Evolutionary conservation across 129 eudicot species (phyloP).

Genomic region (Helianthus tuberosus): DNA sequence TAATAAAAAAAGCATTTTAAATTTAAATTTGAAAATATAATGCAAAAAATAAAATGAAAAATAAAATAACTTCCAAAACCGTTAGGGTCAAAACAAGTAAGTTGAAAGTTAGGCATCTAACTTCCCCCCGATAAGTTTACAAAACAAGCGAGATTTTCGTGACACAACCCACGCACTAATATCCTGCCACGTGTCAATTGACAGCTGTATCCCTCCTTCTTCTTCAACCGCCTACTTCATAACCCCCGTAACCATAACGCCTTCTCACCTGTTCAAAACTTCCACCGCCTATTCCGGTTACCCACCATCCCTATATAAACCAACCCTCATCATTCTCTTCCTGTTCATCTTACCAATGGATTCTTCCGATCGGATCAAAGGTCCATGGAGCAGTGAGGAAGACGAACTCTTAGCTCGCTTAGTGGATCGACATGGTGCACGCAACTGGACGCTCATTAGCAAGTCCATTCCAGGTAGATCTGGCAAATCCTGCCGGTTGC

Average conservation of each 20-base stretch:
- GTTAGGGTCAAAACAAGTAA: constrained; percentile 32
- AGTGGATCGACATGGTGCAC: constrained; percentile 39
- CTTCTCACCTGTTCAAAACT: constrained; percentile 32
- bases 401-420: constrained; percentile 27
- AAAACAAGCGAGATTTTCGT: constrained; percentile 32
- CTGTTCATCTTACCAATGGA: constrained; percentile 16
- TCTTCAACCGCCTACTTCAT: constrained; percentile 37
- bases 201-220: constrained; percentile 37
- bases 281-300: constrained; percentile 45
- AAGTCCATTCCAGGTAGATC: constrained; percentile 45
- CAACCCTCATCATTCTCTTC: not conserved
- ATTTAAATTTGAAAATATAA: not conserved
- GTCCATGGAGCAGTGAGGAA: constrained; percentile 52
- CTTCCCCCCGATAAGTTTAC: constrained; percentile 21
- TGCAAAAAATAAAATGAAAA: not conserved
- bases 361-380: constrained; percentile 38
- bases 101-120: constrained; percentile 27
- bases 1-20: not conserved
- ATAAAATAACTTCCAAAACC: constrained; percentile 23
- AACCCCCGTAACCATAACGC: constrained; percentile 47
- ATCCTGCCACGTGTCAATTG: constrained; percentile 35
- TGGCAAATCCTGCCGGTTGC: constrained; percentile 45
- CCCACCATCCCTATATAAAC: constrained; percentile 34
- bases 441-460: constrained; percentile 49
- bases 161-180: constrained; percentile 25